Base-by-base conservation (phyloP, 306 rosid genomes). In the Lathyrus tuberosus region DNA sequence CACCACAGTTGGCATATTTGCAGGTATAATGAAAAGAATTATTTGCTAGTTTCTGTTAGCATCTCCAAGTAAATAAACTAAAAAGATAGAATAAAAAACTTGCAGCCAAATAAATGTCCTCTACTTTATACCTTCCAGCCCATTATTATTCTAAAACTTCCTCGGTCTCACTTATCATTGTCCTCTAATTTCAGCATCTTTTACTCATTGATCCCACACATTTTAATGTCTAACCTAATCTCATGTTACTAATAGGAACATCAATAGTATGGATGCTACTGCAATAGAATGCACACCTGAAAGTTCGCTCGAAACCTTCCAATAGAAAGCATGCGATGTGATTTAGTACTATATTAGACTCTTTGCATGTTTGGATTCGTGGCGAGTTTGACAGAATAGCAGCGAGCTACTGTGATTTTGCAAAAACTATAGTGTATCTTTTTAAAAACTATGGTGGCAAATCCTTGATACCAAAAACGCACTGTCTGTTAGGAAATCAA, bases 181-280 rank as follows among this genome's bases (percentile, higher is more conserved):
- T 11, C 58, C 44, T 37, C 46, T 52, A 33, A 46, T 38, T 67
- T 47, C 60, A 37, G 67, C 70, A 62, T 51, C 16, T 33, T 56
- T 43, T 69, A 11, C 71, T 74, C 37, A 75, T 30, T 73, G 44
- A 62, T 52, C 28, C 20, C 18, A 35, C 14, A 37, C 42, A 37
- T 26, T 47, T 58, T 13, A 15, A 67, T 43, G 53, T 30, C 69
- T 59, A 10, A 28, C 58, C 79, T 65, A 42, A 58, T 28, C 67
- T 59, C 12, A 20, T 66, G 77, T 67, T 69, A 41, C 17, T 74
- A 22, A 62, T 79, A 91, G 97, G 99, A 53, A 95, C 97, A 20
- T 91, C 97, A 1, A 86, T 95, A 54, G 8, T 87, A 22, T 95
- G 99, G 99, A 95, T 95, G 99, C 57, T 89, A 69, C 40, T 86